Conservation (phyloP, 176 grass and related monocot species). For the Juncus inflexus region DNA sequence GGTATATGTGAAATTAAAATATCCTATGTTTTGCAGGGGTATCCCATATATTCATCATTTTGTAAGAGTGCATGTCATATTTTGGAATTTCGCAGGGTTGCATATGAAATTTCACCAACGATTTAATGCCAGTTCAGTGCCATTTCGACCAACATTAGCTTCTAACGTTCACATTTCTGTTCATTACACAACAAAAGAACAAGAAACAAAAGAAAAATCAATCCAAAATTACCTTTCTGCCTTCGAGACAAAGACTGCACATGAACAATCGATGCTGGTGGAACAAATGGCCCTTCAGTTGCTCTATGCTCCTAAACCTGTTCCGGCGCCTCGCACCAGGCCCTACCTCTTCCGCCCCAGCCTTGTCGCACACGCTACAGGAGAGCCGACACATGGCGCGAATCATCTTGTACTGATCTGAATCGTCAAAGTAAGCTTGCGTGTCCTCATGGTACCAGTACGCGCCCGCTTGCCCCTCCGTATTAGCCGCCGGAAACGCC, state of each 20-base stretch:
- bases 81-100: too few relatives aligned
- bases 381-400: slow-evolving; percentile 90
- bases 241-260: slow-evolving; percentile 91
- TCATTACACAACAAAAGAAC: too few relatives aligned
- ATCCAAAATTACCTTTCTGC: slow-evolving; percentile 62
- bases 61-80: too few relatives aligned
- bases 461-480: slow-evolving; percentile 57
- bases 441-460: slow-evolving; percentile 98
- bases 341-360: slow-evolving; percentile 33
- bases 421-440: slow-evolving; percentile 75
- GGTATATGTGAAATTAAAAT: too few relatives aligned
- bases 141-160: too few relatives aligned
- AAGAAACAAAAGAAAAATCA: background rate
- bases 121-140: too few relatives aligned
- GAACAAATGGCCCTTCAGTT: slow-evolving; percentile 86
- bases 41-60: too few relatives aligned
- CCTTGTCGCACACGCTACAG: slow-evolving; percentile 86
- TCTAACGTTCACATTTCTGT: too few relatives aligned
- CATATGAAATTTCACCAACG: too few relatives aligned
- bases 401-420: slow-evolving; percentile 88
- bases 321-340: slow-evolving; percentile 52
- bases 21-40: too few relatives aligned
- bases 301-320: slow-evolving; percentile 81
- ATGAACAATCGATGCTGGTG: slow-evolving; percentile 67
- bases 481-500: slow-evolving; percentile 33